phyloP scores from a whole-genome alignment of 1,284 basidiomycete genomes.

The Moniliophthora roreri region DNA sequence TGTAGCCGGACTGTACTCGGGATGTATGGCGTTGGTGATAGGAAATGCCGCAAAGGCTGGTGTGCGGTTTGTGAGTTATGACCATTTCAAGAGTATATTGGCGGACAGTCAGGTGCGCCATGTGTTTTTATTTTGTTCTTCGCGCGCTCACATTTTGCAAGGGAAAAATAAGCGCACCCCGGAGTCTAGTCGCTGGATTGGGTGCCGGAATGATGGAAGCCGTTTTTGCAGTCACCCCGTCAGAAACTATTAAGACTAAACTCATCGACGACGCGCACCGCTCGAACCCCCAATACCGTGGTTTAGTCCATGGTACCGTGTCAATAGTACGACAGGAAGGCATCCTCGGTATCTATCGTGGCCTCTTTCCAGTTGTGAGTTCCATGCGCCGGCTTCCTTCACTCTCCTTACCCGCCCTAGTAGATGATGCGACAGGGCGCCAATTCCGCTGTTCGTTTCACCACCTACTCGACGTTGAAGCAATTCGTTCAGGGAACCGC shows the following conservation, averaged over 20 bases:
- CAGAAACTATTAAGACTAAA: conserved; percentile 99
- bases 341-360: conserved; percentile 82
- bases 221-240: conserved; percentile 93
- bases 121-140: background rate
- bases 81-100: conserved; percentile 86
- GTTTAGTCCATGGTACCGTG: conserved; percentile 85
- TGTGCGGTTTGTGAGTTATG: conserved; percentile 94
- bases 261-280: conserved; percentile 94
- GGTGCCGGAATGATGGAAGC: conserved; percentile 97
- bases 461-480: conserved; percentile 91
- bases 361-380: conserved; percentile 90
- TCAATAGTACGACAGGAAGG: conserved; percentile 88
- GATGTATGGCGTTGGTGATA: conserved; percentile 84
- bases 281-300: conserved; percentile 81
- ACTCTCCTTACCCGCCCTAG: conserved; percentile 2
- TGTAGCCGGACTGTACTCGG: conserved; percentile 79
- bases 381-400: background rate
- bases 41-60: conserved; percentile 92
- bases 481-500: conserved; percentile 87
- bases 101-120: conserved; percentile 76
- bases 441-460: conserved; percentile 96
- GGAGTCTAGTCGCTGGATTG: conserved; percentile 85
- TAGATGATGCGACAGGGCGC: conserved; percentile 98
- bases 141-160: conserved; percentile 31
- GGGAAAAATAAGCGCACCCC: conserved; percentile 88